Evolutionary conservation across 2,329 filamentous ascomycete species (phyloP).

Genomic region (Sclerotinia sclerotiorum): DNA sequence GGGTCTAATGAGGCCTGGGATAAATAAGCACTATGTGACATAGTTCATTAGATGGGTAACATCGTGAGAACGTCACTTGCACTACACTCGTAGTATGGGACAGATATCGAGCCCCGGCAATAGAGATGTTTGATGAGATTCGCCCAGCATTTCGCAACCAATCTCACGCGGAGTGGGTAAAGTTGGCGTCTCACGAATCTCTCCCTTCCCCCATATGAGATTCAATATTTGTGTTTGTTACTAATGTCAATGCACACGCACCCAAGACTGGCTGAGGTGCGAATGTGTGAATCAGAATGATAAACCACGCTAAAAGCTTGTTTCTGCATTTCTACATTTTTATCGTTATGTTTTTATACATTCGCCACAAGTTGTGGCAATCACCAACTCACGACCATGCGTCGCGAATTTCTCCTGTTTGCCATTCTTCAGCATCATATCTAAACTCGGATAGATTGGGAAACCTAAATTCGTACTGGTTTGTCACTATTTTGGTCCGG

Average conservation of each 20-base stretch:
- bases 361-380: conserved; percentile 1
- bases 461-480: not conserved
- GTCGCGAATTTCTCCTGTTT: not conserved
- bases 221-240: not conserved
- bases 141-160: conserved; percentile 3
- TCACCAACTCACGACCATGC: not conserved
- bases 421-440: not conserved
- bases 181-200: conserved; percentile 7
- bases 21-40: not conserved
- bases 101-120: conserved; percentile 11
- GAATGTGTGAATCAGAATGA: not conserved
- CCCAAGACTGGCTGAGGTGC: not conserved
- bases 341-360: not conserved
- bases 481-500: conserved; percentile 6
- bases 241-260: conserved; percentile 6
- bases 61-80: conserved; percentile 15
- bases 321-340: not conserved
- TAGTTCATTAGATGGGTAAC: conserved; percentile 1
- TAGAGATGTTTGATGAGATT: not conserved
- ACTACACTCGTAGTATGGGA: not conserved
- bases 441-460: not conserved
- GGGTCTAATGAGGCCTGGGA: not conserved
- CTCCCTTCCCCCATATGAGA: not conserved
- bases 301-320: not conserved
- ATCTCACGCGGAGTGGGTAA: not conserved